Evolutionary conservation across 2,329 filamentous ascomycete genomes (phyloP), one percentile per base, ranked within the genome.

Genomic region (Monilinia fructicola): DNA sequence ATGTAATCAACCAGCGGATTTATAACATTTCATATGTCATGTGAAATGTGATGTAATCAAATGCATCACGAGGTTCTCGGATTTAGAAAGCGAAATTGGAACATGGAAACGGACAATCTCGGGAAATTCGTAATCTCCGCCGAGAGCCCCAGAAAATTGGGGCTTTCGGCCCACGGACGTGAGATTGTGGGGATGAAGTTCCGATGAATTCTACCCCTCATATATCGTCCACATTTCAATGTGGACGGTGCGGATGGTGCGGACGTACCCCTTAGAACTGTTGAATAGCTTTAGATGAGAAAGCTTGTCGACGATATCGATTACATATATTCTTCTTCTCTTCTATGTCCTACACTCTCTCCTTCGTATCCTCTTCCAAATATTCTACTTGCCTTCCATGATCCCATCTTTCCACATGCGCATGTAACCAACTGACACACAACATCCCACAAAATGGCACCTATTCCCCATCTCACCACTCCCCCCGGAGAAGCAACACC

Each of bases 401-500:
- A 16, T 35, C 35, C 7, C 16, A 21, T 10, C 21, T 3, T 4
- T 14, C 14, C 21, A 38, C 1, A 21, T n/a, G 26, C 35, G 4
- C 16, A n/a, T 11, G 21, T 3, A 23, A 18, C 14, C 11, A 23
- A 18, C 55, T 11, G 4, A 14, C 21, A 38, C 1, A 10, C 12
- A n/a, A 14, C 12, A n/a, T 38, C 44, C 40, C 7, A 28, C 12
- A 40, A 21, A 26, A 60, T 60, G 42, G 42, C 35, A 6, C 44
- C 54, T 4, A 52, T 65, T 3, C 62, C 52, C 11, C 42, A 55
- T 38, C 52, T 64, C 63, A 26, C 42, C 12, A 59, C 54, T 38
- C 63, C 63, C 18, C 63, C 63, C 7, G 54, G 54, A 35, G 12
- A 65, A 59, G 23, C 63, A 38, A 59, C 46, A 26, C 46, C 53